A percentile compares a stretch with the other conserved stretches of the same genome.
Conservation (phyloP, 2,329 filamentous ascomycete species). For the Diplodia seriata region DNA sequence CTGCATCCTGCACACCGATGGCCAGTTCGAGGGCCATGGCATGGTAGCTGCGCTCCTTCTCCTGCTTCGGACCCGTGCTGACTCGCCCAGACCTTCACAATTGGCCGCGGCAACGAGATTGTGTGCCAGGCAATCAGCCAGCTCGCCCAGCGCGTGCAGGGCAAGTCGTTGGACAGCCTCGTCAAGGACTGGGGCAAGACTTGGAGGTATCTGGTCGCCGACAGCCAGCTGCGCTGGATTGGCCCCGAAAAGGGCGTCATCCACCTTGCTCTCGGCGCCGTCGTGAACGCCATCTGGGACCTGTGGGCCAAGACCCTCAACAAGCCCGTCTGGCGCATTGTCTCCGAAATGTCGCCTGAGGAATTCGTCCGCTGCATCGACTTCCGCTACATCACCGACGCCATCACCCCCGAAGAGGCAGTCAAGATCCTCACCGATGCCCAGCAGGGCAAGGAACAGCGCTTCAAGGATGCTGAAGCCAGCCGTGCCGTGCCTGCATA, state of each 20-base stretch:
- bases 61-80: constrained; percentile 19
- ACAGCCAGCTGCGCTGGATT: constrained; percentile 91
- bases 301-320: constrained; percentile 87
- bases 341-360: constrained; percentile 88
- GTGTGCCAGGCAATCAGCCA: constrained; percentile 84
- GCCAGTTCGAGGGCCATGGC: constrained; percentile 73
- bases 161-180: constrained; percentile 75
- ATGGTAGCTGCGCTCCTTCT: constrained; percentile 63
- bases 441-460: constrained; percentile 71
- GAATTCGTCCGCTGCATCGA: constrained; percentile 89
- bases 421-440: constrained; percentile 71
- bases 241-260: constrained; percentile 94
- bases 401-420: constrained; percentile 86
- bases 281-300: constrained; percentile 93
- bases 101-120: constrained; percentile 89
- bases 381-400: constrained; percentile 93
- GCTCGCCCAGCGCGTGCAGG: constrained; percentile 76
- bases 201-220: constrained; percentile 89
- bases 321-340: constrained; percentile 90
- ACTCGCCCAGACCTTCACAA: constrained; percentile 69
- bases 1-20: constrained; percentile 86
- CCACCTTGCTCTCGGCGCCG: constrained; percentile 85
- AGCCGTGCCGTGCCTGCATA: constrained; percentile 85
- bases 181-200: constrained; percentile 84
- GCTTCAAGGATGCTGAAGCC: constrained; percentile 75